phyloP scores from a whole-genome alignment of 192 early-diverging fungal species.

The Backusella australiensis region DNA sequence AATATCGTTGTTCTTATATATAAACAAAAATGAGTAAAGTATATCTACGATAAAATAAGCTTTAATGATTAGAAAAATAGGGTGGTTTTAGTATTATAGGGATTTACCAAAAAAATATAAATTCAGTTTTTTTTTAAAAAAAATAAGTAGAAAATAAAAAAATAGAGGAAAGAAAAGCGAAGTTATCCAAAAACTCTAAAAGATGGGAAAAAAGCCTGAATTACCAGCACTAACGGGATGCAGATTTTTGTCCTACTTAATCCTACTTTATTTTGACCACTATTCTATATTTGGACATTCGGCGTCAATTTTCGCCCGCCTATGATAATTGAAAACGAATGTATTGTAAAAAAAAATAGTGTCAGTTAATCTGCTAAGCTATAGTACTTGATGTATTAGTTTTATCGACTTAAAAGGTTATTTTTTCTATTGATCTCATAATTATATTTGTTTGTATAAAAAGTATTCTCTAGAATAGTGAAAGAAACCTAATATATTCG shows the following conservation, averaged over 20 bases:
- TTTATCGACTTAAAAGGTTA: background rate
- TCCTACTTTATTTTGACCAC: conserved; percentile 3
- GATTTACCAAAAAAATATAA: background rate
- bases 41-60: background rate
- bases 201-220: background rate
- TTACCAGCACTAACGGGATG: background rate
- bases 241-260: background rate
- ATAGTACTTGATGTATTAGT: no score
- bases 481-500: background rate
- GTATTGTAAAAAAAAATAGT: background rate
- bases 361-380: no score
- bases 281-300: conserved; percentile 3
- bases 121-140: background rate
- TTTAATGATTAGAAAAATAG: no score
- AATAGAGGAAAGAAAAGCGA: conserved; percentile 8
- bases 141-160: background rate
- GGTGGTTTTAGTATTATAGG: background rate
- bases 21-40: background rate
- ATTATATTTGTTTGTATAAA: background rate
- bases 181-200: conserved; percentile 3
- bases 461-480: background rate
- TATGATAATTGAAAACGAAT: background rate
- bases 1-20: background rate
- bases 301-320: background rate
- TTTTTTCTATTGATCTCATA: background rate